phyloP scores from a whole-genome alignment of 768 basidiomycete species.

The Mycena floridula region DNA sequence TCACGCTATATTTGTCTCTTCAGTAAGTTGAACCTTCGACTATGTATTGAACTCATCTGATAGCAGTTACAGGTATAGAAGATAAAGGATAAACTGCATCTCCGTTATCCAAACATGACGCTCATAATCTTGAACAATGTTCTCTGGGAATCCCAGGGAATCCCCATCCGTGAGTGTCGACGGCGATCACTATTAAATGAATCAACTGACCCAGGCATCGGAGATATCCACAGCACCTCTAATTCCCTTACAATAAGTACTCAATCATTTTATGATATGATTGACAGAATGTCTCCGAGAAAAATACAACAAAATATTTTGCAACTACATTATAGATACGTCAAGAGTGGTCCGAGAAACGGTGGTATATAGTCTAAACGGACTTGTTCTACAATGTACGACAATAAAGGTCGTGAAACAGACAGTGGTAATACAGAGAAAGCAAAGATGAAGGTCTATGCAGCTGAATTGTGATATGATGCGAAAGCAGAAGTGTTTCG shows the following conservation, averaged over 20 bases:
- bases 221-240: background rate
- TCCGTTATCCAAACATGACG: no score
- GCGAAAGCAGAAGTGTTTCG: background rate
- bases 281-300: background rate
- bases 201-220: background rate
- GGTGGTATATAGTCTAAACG: no score
- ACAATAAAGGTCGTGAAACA: no score
- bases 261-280: background rate
- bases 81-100: no score
- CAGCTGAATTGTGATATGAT: background rate
- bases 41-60: no score
- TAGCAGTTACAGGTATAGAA: no score
- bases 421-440: background rate
- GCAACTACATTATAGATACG: background rate
- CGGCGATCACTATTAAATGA: background rate
- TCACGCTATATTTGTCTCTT: no score
- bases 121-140: no score
- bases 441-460: background rate
- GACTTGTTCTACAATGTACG: no score
- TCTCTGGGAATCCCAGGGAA: background rate
- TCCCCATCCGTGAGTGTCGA: background rate
- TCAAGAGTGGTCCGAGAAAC: background rate
- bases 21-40: no score
- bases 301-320: background rate
- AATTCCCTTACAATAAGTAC: no score